Percentiles rank a stretch among this genome's conserved stretches.
Evolutionary conservation across 2,329 filamentous ascomycete genomes (phyloP).

Genomic region (Proliferodiscus dingleyae): DNA sequence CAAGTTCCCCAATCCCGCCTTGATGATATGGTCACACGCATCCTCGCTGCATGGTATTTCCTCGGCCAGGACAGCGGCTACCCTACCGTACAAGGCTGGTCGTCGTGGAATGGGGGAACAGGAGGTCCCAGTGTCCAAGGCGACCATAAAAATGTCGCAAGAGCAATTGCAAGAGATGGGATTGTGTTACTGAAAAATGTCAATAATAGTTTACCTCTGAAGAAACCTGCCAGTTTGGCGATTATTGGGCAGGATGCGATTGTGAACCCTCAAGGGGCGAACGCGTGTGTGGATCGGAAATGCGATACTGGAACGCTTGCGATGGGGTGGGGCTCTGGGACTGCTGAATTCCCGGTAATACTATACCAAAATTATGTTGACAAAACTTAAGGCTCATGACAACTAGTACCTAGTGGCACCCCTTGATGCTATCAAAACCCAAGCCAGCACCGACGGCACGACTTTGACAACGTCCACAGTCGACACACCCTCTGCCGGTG

Average conservation of each 20-base stretch:
- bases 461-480: slow-evolving; percentile 50
- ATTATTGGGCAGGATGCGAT: slow-evolving; percentile 60
- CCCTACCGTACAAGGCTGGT: slow-evolving; percentile 50
- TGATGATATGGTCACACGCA: slow-evolving; percentile 62
- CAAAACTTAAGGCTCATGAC: slow-evolving; percentile 1
- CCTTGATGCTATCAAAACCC: slow-evolving; percentile 57
- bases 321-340: slow-evolving; percentile 54
- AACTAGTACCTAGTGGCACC: slow-evolving; percentile 55
- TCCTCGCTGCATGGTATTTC: slow-evolving; percentile 59
- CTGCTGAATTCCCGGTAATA: slow-evolving; percentile 50
- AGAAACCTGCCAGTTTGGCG: slow-evolving; percentile 47
- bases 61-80: slow-evolving; percentile 43
- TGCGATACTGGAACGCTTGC: slow-evolving; percentile 60
- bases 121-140: slow-evolving; percentile 45
- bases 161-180: slow-evolving; percentile 49
- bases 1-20: slow-evolving; percentile 54
- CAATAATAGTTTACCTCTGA: slow-evolving; percentile 50
- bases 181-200: slow-evolving; percentile 67
- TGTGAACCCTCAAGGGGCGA: slow-evolving; percentile 56
- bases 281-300: slow-evolving; percentile 56
- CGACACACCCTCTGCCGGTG: slow-evolving; percentile 37
- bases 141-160: slow-evolving; percentile 58
- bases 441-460: slow-evolving; percentile 49
- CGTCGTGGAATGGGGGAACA: slow-evolving; percentile 29
- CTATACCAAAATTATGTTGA: background rate